These are phyloP conservation scores for Persicaria maculosa DNA, from an alignment of 148 eudicot genomes.

Conservation along the genomic window DNA sequence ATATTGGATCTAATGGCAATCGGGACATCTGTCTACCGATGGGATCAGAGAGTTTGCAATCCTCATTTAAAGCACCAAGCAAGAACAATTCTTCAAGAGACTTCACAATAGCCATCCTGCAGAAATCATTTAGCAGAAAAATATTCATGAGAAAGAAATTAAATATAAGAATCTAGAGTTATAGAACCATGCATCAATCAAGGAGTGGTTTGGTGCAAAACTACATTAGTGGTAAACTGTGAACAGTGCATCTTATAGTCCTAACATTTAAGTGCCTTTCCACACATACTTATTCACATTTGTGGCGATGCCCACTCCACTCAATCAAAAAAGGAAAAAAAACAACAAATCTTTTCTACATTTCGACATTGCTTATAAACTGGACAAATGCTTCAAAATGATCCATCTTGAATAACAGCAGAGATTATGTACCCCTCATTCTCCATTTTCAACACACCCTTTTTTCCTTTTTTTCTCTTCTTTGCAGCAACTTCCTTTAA, in stretches of 20 bases:
- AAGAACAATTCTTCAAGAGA: constrained; percentile 65
- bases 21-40: constrained; percentile 85
- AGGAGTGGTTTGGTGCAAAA: neutral
- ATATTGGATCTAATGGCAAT: constrained; percentile 80
- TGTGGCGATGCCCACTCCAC: neutral
- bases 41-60: constrained; percentile 74
- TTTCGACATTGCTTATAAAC: neutral
- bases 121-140: constrained; percentile 7
- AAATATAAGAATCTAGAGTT: neutral
- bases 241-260: neutral
- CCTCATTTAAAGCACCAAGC: constrained; percentile 88
- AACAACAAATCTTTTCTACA: too few species aligned
- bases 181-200: neutral
- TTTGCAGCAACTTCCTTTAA: neutral
- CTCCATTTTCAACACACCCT: neutral
- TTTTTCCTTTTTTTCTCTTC: neutral
- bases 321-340: neutral
- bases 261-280: neutral
- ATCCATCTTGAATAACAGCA: neutral
- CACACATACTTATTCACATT: neutral
- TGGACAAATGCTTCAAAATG: neutral
- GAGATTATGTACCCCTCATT: neutral
- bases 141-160: neutral
- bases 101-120: constrained; percentile 72
- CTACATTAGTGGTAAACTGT: neutral